A percentile compares a stretch with the other conserved stretches of the same genome.
Conservation (phyloP, 2,329 filamentous ascomycete species). For the Penicillium sp. region DNA sequence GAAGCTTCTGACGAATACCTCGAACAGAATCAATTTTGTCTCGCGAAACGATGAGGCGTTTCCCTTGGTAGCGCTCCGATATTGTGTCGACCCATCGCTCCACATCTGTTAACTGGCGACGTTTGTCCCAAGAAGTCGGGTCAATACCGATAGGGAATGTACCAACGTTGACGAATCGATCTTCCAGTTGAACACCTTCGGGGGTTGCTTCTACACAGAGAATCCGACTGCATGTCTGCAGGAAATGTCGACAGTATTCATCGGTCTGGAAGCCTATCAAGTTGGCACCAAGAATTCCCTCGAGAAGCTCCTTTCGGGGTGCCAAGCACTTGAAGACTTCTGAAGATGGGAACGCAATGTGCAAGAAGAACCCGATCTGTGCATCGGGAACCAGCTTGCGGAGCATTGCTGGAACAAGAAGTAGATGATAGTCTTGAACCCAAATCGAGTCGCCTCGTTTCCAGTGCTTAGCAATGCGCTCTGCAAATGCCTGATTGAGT, state of each 20-base stretch:
- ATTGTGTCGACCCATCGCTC: constrained; percentile 77
- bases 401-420: constrained; percentile 86
- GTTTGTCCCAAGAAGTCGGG: constrained; percentile 70
- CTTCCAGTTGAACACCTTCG: constrained; percentile 85
- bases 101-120: constrained; percentile 73
- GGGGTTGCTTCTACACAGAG: constrained; percentile 86
- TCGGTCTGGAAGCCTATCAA: constrained; percentile 90
- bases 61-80: constrained; percentile 80
- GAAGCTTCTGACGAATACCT: constrained; percentile 88
- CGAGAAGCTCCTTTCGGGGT: constrained; percentile 79
- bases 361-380: constrained; percentile 93
- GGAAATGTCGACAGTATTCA: constrained; percentile 90
- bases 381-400: constrained; percentile 84
- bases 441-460: constrained; percentile 91
- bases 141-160: constrained; percentile 90
- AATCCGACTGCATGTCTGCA: constrained; percentile 91
- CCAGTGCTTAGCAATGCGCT: constrained; percentile 87
- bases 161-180: constrained; percentile 88
- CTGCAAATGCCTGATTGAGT: constrained; percentile 89
- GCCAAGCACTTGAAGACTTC: constrained; percentile 94
- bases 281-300: constrained; percentile 91
- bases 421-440: constrained; percentile 93
- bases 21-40: constrained; percentile 94
- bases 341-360: constrained; percentile 92
- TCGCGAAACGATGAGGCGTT: constrained; percentile 86